These are phyloP conservation scores for Penicillium flavigenum DNA, from an alignment of 495 filamentous ascomycete genomes.

Conservation along the genomic window DNA sequence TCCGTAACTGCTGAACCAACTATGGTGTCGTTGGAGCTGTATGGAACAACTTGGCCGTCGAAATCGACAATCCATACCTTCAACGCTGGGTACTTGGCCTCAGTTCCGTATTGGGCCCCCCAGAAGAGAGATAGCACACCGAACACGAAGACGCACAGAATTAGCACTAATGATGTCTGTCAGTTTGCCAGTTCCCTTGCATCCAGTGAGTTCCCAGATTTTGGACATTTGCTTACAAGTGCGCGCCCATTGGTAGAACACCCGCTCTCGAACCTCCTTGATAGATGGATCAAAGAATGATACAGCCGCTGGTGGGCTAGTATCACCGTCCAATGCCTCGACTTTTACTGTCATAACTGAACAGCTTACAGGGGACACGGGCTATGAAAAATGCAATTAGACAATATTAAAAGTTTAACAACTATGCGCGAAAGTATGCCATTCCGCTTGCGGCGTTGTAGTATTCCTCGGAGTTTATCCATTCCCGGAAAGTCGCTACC, in stretches of 20 bases:
- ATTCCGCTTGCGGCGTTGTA: slow-evolving; percentile 15
- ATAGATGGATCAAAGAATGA: slow-evolving; percentile 53
- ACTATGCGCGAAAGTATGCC: not conserved
- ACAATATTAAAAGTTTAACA: not conserved
- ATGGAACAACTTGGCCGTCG: slow-evolving; percentile 56
- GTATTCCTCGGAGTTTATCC: slow-evolving; percentile 6
- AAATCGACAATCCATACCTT: slow-evolving; percentile 66
- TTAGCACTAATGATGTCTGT: slow-evolving; percentile 40
- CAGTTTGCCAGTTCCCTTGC: not conserved
- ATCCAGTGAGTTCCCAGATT: not conserved
- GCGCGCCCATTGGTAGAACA: slow-evolving; percentile 39
- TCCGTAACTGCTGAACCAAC: slow-evolving; percentile 56
- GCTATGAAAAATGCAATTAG: not conserved
- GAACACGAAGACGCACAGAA: slow-evolving; percentile 55
- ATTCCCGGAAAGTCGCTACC: slow-evolving; percentile 9
- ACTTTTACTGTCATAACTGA: not conserved
- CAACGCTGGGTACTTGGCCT: slow-evolving; percentile 48
- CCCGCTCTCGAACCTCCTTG: slow-evolving; percentile 45
- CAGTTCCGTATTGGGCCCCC: slow-evolving; percentile 54
- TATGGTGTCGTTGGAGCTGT: slow-evolving; percentile 45
- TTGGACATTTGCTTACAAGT: slow-evolving; percentile 22
- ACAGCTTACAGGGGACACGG: not conserved
- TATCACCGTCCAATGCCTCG: slow-evolving; percentile 14
- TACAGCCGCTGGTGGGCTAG: slow-evolving; percentile 40
- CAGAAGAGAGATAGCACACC: slow-evolving; percentile 60